Evolutionary conservation across 257 asterid species (phyloP).

Genomic region (Solanum verrucosum): DNA sequence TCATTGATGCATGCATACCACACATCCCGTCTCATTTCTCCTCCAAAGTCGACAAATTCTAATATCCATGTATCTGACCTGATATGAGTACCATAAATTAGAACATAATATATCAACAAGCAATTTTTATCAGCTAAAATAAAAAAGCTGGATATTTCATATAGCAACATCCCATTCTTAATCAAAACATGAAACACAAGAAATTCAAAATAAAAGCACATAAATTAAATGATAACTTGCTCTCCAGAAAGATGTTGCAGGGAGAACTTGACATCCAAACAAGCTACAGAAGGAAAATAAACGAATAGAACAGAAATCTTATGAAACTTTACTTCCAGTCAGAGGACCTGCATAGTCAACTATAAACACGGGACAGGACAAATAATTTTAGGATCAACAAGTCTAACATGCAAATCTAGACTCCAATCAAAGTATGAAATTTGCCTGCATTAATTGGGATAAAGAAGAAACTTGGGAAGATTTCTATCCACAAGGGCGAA

Average conservation of each 20-base stretch:
- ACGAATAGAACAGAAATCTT: neutral
- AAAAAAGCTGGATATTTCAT: neutral
- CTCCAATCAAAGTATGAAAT: neutral
- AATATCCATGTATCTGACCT: constrained; percentile 63
- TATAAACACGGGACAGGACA: neutral
- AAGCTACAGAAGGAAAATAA: neutral
- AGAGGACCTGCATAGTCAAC: neutral
- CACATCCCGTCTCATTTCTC: constrained; percentile 91
- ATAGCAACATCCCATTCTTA: neutral
- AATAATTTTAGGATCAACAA: neutral
- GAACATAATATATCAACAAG: neutral
- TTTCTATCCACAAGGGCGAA: neutral
- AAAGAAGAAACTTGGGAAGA: neutral
- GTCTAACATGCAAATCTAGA: neutral
- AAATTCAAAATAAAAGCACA: neutral
- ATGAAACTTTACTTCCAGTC: neutral
- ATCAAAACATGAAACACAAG: neutral
- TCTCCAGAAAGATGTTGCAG: neutral
- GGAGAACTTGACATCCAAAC: neutral
- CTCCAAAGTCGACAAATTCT: constrained; percentile 84
- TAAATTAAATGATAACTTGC: neutral
- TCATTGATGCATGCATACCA: constrained; percentile 82
- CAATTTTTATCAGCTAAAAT: neutral
- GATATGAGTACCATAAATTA: constrained; percentile 3
- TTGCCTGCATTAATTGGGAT: neutral